Conservation (phyloP, 108 stramenopile genomes). For the Conticribra guillardii region DNA sequence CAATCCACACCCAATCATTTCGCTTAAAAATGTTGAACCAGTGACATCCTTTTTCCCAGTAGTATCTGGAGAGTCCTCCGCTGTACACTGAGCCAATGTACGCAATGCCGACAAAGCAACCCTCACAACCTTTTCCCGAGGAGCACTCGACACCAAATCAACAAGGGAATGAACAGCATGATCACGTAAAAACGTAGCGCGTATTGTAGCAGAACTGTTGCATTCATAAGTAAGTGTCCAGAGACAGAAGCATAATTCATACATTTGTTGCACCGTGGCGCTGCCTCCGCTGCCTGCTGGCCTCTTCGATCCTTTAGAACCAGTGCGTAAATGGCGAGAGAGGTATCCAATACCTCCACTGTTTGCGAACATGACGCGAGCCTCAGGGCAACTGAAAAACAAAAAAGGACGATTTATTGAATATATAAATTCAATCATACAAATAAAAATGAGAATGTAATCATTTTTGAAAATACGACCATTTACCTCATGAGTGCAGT, state of each 20-base stretch:
- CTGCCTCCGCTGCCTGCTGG: constrained; percentile 9
- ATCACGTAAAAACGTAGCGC: constrained; percentile 59
- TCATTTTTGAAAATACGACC: no score
- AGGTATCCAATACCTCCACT: constrained; percentile 81
- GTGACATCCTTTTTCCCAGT: constrained; percentile 46
- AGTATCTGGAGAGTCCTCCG: constrained; percentile 45
- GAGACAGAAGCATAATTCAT: constrained; percentile 90
- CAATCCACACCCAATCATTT: constrained; percentile 92
- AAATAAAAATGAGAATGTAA: no score
- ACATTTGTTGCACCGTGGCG: constrained; percentile 83
- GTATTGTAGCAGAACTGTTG: constrained; percentile 30
- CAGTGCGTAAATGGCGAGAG: constrained; percentile 59
- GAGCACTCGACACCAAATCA: constrained; percentile 87
- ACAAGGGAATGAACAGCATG: constrained; percentile 64
- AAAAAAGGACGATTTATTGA: no score
- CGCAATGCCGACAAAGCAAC: constrained; percentile 84
- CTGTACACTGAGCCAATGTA: constrained; percentile 79
- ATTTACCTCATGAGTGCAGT: constrained; percentile 59
- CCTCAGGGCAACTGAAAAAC: constrained; percentile 58
- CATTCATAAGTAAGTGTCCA: constrained; percentile 90
- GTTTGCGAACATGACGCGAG: constrained; percentile 59
- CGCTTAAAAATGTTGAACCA: constrained; percentile 74
- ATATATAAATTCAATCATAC: no score
- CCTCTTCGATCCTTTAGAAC: constrained; percentile 28
- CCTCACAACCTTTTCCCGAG: constrained; percentile 93